A percentile compares a stretch with the other conserved stretches of the same genome.
Evolutionary conservation across 331 rosid species (phyloP).

Genomic region (Malus hybrid): DNA sequence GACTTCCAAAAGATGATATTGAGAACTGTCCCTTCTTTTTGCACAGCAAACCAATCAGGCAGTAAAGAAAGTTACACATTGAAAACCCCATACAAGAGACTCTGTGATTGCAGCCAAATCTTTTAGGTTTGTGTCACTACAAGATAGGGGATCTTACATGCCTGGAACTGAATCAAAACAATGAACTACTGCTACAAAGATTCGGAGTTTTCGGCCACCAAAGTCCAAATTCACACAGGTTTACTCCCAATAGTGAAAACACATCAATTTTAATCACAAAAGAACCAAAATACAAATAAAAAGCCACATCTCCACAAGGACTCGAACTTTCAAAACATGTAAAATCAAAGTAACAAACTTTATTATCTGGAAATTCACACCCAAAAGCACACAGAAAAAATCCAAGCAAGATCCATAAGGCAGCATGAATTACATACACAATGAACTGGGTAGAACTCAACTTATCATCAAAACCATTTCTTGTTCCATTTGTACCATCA

Average conservation of each 20-base stretch:
- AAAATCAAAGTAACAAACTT: conserved; percentile 8
- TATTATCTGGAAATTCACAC: conserved; percentile 2
- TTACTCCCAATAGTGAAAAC: neutral
- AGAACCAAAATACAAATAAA: neutral
- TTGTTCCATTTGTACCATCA: neutral
- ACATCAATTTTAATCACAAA: conserved; percentile 9
- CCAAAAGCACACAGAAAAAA: neutral
- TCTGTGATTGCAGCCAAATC: neutral
- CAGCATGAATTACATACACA: conserved; percentile 10
- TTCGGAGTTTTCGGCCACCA: neutral
- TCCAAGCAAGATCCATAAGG: conserved; percentile 39
- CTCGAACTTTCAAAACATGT: conserved; percentile 6
- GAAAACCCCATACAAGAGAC: too few species aligned
- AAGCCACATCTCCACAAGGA: neutral
- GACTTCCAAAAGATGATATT: neutral
- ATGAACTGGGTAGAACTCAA: conserved; percentile 13
- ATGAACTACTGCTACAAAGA: neutral
- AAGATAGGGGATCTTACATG: neutral
- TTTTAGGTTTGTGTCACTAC: neutral
- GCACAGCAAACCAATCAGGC: neutral
- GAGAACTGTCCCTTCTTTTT: neutral
- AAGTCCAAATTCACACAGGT: neutral
- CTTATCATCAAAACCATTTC: conserved; percentile 2
- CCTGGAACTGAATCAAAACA: neutral
- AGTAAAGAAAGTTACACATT: too few species aligned